Percentiles rank a stretch among this genome's conserved stretches.
These are phyloP conservation scores for Fusarium ramigenum DNA, from an alignment of 2,329 filamentous ascomycete species.

Conservation along the genomic window DNA sequence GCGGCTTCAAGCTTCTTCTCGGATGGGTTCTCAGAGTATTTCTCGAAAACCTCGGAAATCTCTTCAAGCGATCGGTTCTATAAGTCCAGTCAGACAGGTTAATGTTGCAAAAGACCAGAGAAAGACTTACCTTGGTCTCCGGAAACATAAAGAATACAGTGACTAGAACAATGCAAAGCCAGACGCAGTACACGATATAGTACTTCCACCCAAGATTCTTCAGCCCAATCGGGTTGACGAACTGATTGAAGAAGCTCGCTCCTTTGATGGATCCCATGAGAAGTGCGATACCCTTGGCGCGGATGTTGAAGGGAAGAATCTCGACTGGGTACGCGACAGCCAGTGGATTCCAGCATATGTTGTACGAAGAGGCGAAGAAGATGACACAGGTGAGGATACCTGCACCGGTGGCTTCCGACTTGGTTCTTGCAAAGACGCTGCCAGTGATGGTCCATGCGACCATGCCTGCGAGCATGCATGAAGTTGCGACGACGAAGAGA, in stretches of 20 bases:
- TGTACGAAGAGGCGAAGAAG: neutral
- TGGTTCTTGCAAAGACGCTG: neutral
- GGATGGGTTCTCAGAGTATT: accelerated
- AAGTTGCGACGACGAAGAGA: neutral
- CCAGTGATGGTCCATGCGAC: neutral
- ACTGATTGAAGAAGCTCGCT: neutral
- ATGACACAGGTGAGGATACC: neutral
- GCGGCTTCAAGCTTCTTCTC: neutral
- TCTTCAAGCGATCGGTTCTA: neutral
- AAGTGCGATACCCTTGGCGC: neutral
- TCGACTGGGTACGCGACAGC: neutral
- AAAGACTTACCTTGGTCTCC: neutral
- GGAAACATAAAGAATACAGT: neutral
- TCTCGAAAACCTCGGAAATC: neutral
- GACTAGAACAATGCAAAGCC: neutral
- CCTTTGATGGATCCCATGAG: neutral
- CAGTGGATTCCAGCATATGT: neutral
- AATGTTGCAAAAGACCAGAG: accelerated
- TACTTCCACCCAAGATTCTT: neutral
- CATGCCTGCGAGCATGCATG: neutral
- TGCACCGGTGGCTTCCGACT: neutral
- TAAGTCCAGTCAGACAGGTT: accelerated
- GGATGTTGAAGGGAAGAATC: neutral
- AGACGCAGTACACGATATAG: neutral
- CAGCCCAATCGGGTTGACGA: accelerated